A percentile compares a stretch with the other conserved stretches of the same genome.
These are phyloP conservation scores for Mycena crocata DNA, from an alignment of 768 basidiomycete genomes.

Conservation along the genomic window DNA sequence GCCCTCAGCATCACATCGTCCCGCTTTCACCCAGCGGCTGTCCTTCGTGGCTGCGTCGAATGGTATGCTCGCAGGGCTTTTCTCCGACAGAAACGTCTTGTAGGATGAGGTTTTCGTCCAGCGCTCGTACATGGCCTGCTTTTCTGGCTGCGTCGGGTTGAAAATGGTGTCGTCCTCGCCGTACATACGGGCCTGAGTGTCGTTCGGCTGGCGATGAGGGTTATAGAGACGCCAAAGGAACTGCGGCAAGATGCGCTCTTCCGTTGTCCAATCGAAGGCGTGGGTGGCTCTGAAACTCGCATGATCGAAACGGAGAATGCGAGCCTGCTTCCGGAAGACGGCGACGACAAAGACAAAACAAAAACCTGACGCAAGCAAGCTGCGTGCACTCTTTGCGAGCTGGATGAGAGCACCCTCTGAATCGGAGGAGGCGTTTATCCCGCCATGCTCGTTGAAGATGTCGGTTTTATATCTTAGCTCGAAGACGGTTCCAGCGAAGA, in stretches of 20 bases:
- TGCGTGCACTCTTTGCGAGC: constrained; percentile 19
- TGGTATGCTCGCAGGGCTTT: too few relatives aligned
- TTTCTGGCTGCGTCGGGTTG: not conserved
- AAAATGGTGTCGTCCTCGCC: constrained; percentile 24
- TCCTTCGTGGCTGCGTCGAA: constrained; percentile 1
- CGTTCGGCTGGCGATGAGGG: too few relatives aligned
- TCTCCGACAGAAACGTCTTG: not conserved
- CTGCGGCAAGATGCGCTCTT: not conserved
- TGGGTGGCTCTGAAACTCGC: constrained; percentile 12
- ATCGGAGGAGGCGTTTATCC: not conserved
- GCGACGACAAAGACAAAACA: constrained; percentile 22
- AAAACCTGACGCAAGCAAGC: constrained; percentile 6
- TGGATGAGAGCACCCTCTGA: not conserved
- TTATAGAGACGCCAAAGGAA: constrained; percentile 30
- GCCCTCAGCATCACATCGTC: not conserved
- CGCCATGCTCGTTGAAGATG: not conserved
- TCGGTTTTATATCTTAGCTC: constrained; percentile 14
- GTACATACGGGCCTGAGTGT: not conserved
- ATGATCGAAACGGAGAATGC: constrained; percentile 28
- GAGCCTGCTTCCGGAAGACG: not conserved
- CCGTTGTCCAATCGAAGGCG: constrained; percentile 9
- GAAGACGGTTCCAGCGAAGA: not conserved
- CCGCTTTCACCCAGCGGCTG: constrained; percentile 20
- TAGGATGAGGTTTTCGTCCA: not conserved
- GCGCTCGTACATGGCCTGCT: not conserved